Conservation (phyloP, 768 basidiomycete species). For the Asterophora parasitica region DNA sequence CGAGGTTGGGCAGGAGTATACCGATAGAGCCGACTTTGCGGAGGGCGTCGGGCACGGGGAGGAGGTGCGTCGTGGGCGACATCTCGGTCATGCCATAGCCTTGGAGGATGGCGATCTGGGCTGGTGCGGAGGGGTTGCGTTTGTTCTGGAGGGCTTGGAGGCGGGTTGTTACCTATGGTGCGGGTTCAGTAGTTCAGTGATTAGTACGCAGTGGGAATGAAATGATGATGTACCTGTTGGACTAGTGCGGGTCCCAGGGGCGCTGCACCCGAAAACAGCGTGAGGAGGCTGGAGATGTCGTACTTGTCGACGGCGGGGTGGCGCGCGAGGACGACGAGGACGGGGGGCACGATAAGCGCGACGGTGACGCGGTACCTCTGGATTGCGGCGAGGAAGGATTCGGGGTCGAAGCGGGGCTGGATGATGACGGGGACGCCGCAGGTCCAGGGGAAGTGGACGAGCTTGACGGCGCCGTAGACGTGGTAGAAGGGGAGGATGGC, state of each 20-base stretch:
- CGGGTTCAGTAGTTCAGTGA: too few species aligned
- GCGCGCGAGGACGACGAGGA: slow-evolving; percentile 71
- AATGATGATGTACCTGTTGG: slow-evolving; percentile 32
- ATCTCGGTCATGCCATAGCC: slow-evolving; percentile 84
- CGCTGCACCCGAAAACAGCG: slow-evolving; percentile 73
- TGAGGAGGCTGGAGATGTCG: slow-evolving; percentile 54
- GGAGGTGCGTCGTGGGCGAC: slow-evolving; percentile 62
- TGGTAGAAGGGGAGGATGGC: slow-evolving; percentile 61
- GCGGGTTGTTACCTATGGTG: slow-evolving; percentile 37
- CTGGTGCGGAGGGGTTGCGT: slow-evolving; percentile 25
- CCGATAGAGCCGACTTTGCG: slow-evolving; percentile 66
- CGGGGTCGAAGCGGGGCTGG: slow-evolving; percentile 68
- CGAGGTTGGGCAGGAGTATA: slow-evolving; percentile 64
- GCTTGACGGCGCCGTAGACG: slow-evolving; percentile 51
- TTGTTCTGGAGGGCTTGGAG: slow-evolving; percentile 29
- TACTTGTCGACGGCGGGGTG: slow-evolving; percentile 65
- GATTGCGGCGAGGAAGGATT: slow-evolving; percentile 59
- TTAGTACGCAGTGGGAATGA: too few species aligned
- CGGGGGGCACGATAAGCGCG: slow-evolving; percentile 70
- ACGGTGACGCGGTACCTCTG: slow-evolving; percentile 58
- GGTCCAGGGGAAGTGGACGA: slow-evolving; percentile 55
- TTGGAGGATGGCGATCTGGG: slow-evolving; percentile 41
- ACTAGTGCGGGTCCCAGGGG: slow-evolving; percentile 67
- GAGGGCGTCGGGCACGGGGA: slow-evolving; percentile 37
- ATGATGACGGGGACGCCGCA: slow-evolving; percentile 50